These are phyloP conservation scores for Yamadazyma spencermartinsiae DNA, from an alignment of 1,139 yeast species.

Conservation along the genomic window DNA sequence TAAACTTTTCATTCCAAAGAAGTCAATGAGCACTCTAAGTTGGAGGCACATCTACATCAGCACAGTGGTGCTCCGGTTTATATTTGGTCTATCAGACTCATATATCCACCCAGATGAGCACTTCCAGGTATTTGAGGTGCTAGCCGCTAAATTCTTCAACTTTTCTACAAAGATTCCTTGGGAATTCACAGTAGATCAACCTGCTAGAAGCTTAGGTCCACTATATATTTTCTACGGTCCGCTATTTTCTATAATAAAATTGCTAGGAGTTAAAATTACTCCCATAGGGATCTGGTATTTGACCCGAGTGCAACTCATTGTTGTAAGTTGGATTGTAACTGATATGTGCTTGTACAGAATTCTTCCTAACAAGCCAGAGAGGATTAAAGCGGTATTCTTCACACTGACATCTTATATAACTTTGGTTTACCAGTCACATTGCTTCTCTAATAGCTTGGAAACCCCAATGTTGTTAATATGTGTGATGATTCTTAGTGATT, in stretches of 20 bases:
- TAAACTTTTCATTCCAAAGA: constrained; percentile 16
- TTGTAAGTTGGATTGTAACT: constrained; percentile 58
- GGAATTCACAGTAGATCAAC: constrained; percentile 67
- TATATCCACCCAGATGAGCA: constrained; percentile 98
- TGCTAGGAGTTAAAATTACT: constrained; percentile 22
- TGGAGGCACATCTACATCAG: constrained; percentile 50
- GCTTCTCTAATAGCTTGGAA: constrained; percentile 86
- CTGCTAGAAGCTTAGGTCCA: constrained; percentile 76
- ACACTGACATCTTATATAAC: constrained; percentile 79
- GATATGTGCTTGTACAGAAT: constrained; percentile 53
- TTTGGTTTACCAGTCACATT: constrained; percentile 78
- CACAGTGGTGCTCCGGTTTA: constrained; percentile 50
- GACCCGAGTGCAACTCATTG: constrained; percentile 56
- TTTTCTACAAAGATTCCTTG: constrained; percentile 68
- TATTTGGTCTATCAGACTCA: constrained; percentile 68
- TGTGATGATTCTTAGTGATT: constrained; percentile 51
- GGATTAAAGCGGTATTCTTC: constrained; percentile 64
- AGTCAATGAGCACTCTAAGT: constrained; percentile 16
- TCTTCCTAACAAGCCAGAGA: constrained; percentile 59
- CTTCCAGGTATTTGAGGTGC: constrained; percentile 80
- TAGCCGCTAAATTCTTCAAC: constrained; percentile 51
- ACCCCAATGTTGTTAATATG: constrained; percentile 64
- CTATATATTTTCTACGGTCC: constrained; percentile 74
- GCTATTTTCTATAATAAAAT: constrained; percentile 36
- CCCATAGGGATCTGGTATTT: constrained; percentile 57